Evolutionary conservation across 2,329 filamentous ascomycete species (phyloP).

Genomic region (Beauveria australis): DNA sequence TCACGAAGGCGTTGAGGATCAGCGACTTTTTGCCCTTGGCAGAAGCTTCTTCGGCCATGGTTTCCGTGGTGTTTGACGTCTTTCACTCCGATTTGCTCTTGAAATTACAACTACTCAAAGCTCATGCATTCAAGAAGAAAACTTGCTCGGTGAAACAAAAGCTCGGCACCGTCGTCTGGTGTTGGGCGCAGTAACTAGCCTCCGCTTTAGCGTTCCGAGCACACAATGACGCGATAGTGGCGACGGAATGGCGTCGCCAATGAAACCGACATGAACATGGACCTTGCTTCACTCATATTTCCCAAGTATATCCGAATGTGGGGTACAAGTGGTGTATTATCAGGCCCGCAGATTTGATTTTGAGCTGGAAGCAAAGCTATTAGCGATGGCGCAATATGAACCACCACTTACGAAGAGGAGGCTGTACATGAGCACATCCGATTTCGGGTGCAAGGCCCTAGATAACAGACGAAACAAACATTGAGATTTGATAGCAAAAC

Average conservation of each 20-base stretch:
- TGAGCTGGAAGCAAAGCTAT: not conserved
- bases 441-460: not conserved
- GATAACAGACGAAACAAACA: not conserved
- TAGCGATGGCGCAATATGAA: not conserved
- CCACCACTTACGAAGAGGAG: not conserved
- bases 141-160: not conserved
- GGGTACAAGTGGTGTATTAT: not conserved
- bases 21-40: conserved; percentile 20
- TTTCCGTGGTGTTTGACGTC: not conserved
- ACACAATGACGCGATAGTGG: conserved; percentile 6
- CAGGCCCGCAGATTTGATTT: not conserved
- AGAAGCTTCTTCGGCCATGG: not conserved
- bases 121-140: no score
- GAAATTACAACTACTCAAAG: not conserved
- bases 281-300: not conserved
- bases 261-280: not conserved
- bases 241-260: conserved; percentile 1
- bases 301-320: not conserved
- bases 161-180: not conserved
- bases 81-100: not conserved
- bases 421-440: not conserved
- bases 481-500: not conserved
- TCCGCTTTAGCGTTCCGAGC: not conserved
- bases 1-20: conserved; percentile 35
- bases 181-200: not conserved